These are phyloP conservation scores for Irpex lacteus DNA, from an alignment of 1,284 basidiomycete genomes.

Conservation along the genomic window DNA sequence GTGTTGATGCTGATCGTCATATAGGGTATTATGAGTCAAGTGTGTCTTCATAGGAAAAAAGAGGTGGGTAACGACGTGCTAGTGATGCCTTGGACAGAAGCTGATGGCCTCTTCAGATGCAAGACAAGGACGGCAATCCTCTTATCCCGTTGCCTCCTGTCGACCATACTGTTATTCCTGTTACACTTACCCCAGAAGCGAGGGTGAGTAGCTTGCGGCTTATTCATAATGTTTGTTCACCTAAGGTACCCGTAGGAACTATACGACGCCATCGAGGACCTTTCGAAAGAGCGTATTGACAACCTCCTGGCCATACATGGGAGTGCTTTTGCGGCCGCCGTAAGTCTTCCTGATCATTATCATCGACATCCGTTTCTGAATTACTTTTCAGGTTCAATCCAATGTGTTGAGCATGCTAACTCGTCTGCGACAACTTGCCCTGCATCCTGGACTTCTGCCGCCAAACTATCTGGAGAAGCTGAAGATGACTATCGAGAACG, in stretches of 20 bases:
- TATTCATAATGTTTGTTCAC: not conserved
- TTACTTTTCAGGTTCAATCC: conserved; percentile 49
- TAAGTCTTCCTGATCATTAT: conserved; percentile 13
- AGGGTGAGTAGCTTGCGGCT: conserved; percentile 42
- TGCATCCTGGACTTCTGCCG: conserved; percentile 81
- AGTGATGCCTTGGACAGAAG: no score
- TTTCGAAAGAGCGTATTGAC: conserved; percentile 63
- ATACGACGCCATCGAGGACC: conserved; percentile 73
- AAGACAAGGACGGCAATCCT: conserved; percentile 68
- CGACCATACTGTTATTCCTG: conserved; percentile 68
- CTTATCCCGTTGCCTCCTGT: conserved; percentile 40
- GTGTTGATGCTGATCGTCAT: conserved; percentile 2
- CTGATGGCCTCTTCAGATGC: conserved; percentile 51
- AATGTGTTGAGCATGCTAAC: conserved; percentile 83
- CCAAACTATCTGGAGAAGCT: conserved; percentile 73
- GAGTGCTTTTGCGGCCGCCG: conserved; percentile 38
- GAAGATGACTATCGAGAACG: conserved; percentile 34
- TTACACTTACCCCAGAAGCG: conserved; percentile 67
- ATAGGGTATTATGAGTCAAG: conserved; percentile 80
- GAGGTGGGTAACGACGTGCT: conserved; percentile 47
- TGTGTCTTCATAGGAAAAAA: conserved; percentile 84
- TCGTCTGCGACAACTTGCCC: conserved; percentile 80
- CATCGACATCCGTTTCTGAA: not conserved
- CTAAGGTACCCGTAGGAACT: conserved; percentile 42
- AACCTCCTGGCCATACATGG: conserved; percentile 46